phyloP scores from a whole-genome alignment of 2,329 filamentous ascomycete genomes.

The Diaporthe eres region DNA sequence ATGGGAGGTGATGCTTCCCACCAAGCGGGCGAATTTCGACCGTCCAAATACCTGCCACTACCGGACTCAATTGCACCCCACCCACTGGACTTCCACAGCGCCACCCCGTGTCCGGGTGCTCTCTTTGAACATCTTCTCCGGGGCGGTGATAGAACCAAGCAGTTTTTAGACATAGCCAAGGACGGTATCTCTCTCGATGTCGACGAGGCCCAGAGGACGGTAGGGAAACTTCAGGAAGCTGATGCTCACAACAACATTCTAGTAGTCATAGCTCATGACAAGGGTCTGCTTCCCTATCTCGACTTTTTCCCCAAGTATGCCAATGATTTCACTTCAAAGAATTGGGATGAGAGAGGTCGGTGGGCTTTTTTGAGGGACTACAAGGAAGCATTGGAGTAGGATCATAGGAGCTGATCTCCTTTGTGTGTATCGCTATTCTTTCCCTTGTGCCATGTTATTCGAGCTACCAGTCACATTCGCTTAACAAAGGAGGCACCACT shows the following conservation, averaged over 20 bases:
- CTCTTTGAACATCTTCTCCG: constrained; percentile 56
- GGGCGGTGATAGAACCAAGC: constrained; percentile 46
- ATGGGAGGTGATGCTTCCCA: constrained; percentile 60
- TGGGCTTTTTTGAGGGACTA: constrained; percentile 68
- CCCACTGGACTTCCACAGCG: constrained; percentile 51
- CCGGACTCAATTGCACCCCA: constrained; percentile 52
- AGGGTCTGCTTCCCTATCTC: constrained; percentile 56
- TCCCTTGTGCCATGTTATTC: no score
- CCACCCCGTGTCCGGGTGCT: constrained; percentile 56
- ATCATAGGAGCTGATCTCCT: neutral
- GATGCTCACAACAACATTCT: constrained; percentile 61
- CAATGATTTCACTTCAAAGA: constrained; percentile 61
- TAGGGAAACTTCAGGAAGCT: constrained; percentile 60
- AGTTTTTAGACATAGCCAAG: constrained; percentile 49
- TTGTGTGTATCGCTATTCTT: neutral
- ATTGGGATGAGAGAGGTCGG: constrained; percentile 58
- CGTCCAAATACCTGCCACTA: constrained; percentile 51
- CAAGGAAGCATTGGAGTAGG: constrained; percentile 54
- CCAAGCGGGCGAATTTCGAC: constrained; percentile 55
- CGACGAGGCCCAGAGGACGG: constrained; percentile 53
- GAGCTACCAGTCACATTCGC: neutral
- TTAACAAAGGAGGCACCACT: neutral
- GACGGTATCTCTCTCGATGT: constrained; percentile 46
- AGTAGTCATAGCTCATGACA: constrained; percentile 63
- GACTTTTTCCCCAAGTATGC: constrained; percentile 65